Evolutionary conservation across 2,329 filamentous ascomycete species (phyloP).

Genomic region (Scytalidium lignicola): DNA sequence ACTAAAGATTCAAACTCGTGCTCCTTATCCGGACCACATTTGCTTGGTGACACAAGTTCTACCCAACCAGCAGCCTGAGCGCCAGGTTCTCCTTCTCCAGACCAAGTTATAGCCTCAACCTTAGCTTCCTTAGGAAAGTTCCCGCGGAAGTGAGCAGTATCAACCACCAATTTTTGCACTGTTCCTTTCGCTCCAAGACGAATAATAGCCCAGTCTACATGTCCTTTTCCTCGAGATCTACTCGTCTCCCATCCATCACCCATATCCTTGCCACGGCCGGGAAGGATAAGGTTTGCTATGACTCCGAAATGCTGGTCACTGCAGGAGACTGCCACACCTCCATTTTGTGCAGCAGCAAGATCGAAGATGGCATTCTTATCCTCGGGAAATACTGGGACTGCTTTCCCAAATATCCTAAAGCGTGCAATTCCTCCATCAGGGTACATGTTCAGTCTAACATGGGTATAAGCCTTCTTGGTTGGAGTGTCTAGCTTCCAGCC

Average conservation of each 20-base stretch:
- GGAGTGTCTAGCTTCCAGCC: slow-evolving; percentile 61
- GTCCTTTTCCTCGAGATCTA: slow-evolving; percentile 63
- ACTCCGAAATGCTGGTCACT: slow-evolving; percentile 82
- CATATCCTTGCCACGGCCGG: slow-evolving; percentile 77
- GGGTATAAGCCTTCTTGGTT: slow-evolving; percentile 66
- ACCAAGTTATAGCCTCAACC: slow-evolving; percentile 57
- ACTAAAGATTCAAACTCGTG: slow-evolving; percentile 57
- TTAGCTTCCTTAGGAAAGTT: slow-evolving; percentile 78
- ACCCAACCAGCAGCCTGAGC: slow-evolving; percentile 57
- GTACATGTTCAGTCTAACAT: slow-evolving; percentile 79
- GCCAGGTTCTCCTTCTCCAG: slow-evolving; percentile 46
- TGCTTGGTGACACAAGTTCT: slow-evolving; percentile 60
- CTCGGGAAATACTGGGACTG: slow-evolving; percentile 69
- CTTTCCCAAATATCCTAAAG: slow-evolving; percentile 72
- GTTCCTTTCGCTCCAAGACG: slow-evolving; percentile 62
- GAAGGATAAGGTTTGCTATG: slow-evolving; percentile 74
- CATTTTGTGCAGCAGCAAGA: slow-evolving; percentile 72
- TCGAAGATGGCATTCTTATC: slow-evolving; percentile 64
- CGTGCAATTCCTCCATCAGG: slow-evolving; percentile 79
- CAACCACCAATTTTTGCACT: slow-evolving; percentile 64
- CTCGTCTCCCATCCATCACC: slow-evolving; percentile 85
- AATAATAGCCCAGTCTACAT: slow-evolving; percentile 79
- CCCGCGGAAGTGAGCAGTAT: slow-evolving; percentile 78
- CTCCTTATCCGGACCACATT: slow-evolving; percentile 68
- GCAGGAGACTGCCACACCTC: slow-evolving; percentile 69